phyloP scores from a whole-genome alignment of 805 yeast species.

The Wickerhamiella azymoides region DNA sequence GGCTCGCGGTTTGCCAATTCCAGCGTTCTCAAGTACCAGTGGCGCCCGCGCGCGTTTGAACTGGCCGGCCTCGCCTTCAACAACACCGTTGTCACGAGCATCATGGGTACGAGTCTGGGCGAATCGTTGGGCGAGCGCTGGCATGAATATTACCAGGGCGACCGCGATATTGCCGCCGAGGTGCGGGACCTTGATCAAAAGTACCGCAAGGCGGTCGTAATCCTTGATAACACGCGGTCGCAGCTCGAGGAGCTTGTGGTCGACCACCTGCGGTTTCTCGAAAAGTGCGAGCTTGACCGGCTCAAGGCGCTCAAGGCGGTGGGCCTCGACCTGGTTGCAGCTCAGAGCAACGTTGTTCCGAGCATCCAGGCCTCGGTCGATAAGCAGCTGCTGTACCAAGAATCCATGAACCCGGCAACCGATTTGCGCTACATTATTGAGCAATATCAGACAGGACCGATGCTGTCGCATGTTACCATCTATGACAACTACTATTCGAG shows the following conservation, averaged over 20 bases:
- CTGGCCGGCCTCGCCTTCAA: constrained; percentile 28
- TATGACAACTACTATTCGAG: constrained; percentile 73
- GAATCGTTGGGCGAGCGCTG: constrained; percentile 7
- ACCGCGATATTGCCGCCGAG: constrained; percentile 33
- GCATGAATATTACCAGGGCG: constrained; percentile 4
- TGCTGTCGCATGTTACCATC: constrained; percentile 54
- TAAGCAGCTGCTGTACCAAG: constrained; percentile 49
- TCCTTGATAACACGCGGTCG: constrained; percentile 54
- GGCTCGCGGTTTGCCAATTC: constrained; percentile 53
- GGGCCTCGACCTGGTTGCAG: constrained; percentile 54
- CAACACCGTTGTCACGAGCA: background rate
- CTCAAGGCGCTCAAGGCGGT: constrained; percentile 63
- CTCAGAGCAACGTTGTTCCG: constrained; percentile 47
- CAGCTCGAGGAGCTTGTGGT: constrained; percentile 55
- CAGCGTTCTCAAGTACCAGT: constrained; percentile 61
- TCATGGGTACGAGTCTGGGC: constrained; percentile 8
- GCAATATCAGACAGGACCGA: constrained; percentile 58
- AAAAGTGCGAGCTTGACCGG: constrained; percentile 69
- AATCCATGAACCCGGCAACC: constrained; percentile 51
- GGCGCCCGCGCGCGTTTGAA: constrained; percentile 59
- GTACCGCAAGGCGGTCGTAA: constrained; percentile 41
- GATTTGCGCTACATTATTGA: constrained; percentile 57
- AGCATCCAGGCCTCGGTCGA: constrained; percentile 47
- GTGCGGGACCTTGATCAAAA: constrained; percentile 42
- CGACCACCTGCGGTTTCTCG: constrained; percentile 65